phyloP scores from a whole-genome alignment of 1,284 basidiomycete genomes.

The Tilletia setariae region DNA sequence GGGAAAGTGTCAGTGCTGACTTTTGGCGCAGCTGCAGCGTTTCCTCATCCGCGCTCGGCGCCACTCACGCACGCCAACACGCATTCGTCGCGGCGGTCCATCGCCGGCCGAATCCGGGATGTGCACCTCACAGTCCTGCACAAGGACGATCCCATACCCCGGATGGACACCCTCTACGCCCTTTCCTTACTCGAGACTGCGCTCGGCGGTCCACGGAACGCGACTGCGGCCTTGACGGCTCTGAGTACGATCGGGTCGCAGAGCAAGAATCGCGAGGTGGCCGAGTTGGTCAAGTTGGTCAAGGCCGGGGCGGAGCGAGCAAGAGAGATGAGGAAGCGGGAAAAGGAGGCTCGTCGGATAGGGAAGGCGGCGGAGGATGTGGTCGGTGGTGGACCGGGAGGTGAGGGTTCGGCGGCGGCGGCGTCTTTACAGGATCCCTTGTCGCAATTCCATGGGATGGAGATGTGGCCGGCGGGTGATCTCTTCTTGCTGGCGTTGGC shows the following conservation, averaged over 20 bases:
- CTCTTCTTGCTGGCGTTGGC: constrained; percentile 3
- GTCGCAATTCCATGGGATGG: neutral
- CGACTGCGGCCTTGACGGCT: neutral
- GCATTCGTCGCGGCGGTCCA: constrained; percentile 3
- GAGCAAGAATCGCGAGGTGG: constrained; percentile 8
- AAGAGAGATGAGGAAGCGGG: constrained; percentile 5
- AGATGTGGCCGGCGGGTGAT: constrained; percentile 9
- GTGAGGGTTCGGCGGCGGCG: neutral
- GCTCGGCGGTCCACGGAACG: constrained; percentile 1
- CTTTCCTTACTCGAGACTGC: constrained; percentile 12
- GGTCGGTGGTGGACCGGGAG: neutral
- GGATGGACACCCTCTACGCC: constrained; percentile 4
- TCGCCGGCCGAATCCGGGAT: neutral
- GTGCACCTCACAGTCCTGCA: neutral
- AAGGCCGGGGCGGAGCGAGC: neutral
- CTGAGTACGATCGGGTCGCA: neutral
- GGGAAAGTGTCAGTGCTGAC: constrained; percentile 11
- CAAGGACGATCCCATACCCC: constrained; percentile 8
- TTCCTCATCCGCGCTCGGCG: neutral
- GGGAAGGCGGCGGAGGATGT: neutral
- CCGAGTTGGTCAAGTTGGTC: neutral
- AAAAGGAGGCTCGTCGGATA: constrained; percentile 8
- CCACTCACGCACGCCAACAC: constrained; percentile 14
- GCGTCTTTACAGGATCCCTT: too few relatives aligned
- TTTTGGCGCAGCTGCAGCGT: constrained; percentile 4